phyloP scores from a whole-genome alignment of 768 basidiomycete genomes.

The Candolleomyces eurysporus region DNA sequence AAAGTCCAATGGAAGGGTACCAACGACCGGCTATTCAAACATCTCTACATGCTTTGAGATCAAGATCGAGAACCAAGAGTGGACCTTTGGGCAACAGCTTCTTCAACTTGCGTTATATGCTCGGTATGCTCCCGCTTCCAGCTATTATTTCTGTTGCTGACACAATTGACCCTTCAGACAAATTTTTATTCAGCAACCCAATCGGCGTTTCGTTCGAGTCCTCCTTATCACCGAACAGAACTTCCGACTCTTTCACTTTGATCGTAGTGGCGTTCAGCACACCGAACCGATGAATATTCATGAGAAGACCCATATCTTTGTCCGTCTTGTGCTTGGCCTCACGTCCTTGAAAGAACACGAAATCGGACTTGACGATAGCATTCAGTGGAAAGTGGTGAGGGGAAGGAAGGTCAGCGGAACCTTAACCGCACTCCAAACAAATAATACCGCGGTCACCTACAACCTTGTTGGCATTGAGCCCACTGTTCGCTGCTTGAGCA shows the following conservation, averaged over 20 bases:
- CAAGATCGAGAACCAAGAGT: no score
- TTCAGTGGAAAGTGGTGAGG: not conserved
- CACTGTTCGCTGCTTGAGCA: not conserved
- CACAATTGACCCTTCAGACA: no score
- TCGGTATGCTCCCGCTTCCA: no score
- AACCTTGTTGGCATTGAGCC: not conserved
- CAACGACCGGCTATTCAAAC: no score
- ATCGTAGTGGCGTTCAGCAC: conserved; percentile 1
- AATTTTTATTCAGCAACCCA: conserved; percentile 1
- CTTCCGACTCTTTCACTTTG: conserved; percentile 4
- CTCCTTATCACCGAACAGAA: not conserved
- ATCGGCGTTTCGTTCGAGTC: not conserved
- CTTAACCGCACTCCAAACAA: not conserved
- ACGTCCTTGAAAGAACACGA: not conserved
- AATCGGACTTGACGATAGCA: not conserved
- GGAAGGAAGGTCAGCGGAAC: not conserved
- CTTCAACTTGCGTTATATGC: no score
- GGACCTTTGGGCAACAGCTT: no score
- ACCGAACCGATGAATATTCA: no score
- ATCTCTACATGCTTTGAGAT: no score
- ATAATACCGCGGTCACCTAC: not conserved
- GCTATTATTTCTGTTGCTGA: no score
- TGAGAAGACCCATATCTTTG: not conserved
- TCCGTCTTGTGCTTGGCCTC: not conserved
- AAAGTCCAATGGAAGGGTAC: no score